Evolutionary conservation across 495 filamentous ascomycete genomes (phyloP).

Genomic region (Aspergillus biplanus): DNA sequence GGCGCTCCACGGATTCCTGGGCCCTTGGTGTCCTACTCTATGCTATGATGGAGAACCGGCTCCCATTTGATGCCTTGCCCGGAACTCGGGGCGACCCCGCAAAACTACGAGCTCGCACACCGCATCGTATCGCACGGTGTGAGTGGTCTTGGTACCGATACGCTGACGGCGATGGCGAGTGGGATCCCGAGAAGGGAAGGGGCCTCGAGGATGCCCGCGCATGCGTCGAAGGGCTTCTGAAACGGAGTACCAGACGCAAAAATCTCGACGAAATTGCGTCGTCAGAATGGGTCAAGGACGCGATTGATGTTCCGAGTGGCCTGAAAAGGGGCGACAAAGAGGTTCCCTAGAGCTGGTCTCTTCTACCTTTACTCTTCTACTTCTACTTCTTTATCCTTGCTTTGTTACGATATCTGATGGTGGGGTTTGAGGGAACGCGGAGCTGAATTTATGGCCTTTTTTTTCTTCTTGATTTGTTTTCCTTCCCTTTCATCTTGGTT

Average conservation of each 20-base stretch:
- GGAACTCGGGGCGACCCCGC: conserved; percentile 70
- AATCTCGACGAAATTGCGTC: conserved; percentile 69
- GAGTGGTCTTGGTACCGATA: conserved; percentile 95
- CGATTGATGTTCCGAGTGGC: conserved; percentile 71
- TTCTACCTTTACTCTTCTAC: conserved; percentile 18
- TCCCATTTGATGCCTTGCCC: conserved; percentile 89
- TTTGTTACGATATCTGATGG: conserved; percentile 19
- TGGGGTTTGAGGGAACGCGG: neutral
- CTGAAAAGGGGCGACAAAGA: conserved; percentile 70
- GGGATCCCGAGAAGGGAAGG: conserved; percentile 59
- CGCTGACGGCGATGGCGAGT: conserved; percentile 74
- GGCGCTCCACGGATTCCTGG: conserved; percentile 91
- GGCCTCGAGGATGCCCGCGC: conserved; percentile 74
- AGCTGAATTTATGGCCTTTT: neutral
- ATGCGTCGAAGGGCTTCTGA: conserved; percentile 80
- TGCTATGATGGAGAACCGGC: conserved; percentile 85
- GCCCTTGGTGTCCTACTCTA: conserved; percentile 92
- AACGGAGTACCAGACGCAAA: conserved; percentile 76
- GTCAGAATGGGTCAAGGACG: conserved; percentile 75
- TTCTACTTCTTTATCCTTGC: conserved; percentile 12
- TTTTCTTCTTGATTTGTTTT: neutral
- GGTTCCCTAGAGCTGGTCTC: conserved; percentile 53
- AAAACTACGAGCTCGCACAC: conserved; percentile 72
- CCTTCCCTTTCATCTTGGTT: neutral
- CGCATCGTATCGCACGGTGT: conserved; percentile 89